Percentiles rank a stretch among this genome's conserved stretches.
Evolutionary conservation across 73 alveolate species (phyloP).

Genomic region (Stentor coeruleus): DNA sequence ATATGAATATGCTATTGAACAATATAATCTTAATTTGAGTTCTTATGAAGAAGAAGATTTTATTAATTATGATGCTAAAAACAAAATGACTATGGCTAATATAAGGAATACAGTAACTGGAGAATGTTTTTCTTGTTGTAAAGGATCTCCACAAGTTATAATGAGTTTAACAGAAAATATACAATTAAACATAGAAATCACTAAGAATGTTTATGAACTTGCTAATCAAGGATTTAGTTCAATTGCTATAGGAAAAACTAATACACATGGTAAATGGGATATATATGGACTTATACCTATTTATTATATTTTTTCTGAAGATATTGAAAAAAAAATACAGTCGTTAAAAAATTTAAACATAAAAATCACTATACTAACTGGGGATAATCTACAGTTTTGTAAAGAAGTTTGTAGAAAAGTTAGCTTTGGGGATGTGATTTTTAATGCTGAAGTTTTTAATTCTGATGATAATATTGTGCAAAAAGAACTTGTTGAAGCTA

Average conservation of each 20-base stretch:
- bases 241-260: neutral
- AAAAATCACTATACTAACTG: conserved; percentile 43
- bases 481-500: neutral
- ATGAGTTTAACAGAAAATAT: neutral
- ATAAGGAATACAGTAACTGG: neutral
- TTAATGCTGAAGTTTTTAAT: neutral
- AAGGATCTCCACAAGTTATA: conserved; percentile 22
- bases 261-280: neutral
- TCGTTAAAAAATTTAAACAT: too few relatives aligned
- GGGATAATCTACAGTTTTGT: conserved; percentile 41
- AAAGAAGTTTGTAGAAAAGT: conserved; percentile 34
- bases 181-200: neutral
- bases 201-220: neutral
- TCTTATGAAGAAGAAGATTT: neutral
- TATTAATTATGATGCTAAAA: neutral
- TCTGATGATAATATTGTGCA: neutral
- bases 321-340: neutral
- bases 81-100: neutral
- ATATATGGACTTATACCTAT: conserved; percentile 10
- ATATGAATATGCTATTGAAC: neutral
- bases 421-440: neutral
- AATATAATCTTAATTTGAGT: neutral
- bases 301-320: neutral
- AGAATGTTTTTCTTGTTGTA: neutral
- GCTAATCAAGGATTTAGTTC: neutral